phyloP scores from a whole-genome alignment of 1,284 basidiomycete genomes.

The Xanthoconium separans region DNA sequence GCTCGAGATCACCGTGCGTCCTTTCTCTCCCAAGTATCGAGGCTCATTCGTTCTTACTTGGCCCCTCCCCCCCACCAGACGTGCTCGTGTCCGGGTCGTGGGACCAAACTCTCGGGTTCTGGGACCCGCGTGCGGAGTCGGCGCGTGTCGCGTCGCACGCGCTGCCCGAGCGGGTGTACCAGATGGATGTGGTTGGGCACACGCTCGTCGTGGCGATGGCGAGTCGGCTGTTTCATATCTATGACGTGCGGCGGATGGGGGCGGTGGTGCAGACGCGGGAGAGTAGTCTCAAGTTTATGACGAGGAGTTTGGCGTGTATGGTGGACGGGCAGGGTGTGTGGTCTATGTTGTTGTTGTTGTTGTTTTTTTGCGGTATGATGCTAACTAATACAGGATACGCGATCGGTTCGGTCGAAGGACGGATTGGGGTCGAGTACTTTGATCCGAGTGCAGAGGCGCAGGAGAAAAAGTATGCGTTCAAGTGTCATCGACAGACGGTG shows the following conservation, averaged over 20 bases:
- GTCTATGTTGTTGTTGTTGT: no score
- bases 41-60: no score
- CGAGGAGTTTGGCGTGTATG: conserved; percentile 89
- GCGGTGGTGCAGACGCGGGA: conserved; percentile 78
- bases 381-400: conserved; percentile 97
- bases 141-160: conserved; percentile 62
- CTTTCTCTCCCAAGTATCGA: no score
- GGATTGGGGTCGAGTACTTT: conserved; percentile 97
- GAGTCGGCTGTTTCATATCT: conserved; percentile 85
- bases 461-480: conserved; percentile 96
- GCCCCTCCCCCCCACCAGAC: no score
- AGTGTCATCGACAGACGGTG: conserved; percentile 90
- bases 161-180: conserved; percentile 83
- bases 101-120: conserved; percentile 87
- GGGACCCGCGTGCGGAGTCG: conserved; percentile 71
- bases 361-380: no score
- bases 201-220: conserved; percentile 90
- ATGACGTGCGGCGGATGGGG: conserved; percentile 76
- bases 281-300: conserved; percentile 95
- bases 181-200: conserved; percentile 71
- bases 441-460: conserved; percentile 77
- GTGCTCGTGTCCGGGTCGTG: conserved; percentile 83
- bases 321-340: conserved; percentile 81
- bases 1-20: conserved; percentile 38
- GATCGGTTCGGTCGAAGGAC: conserved; percentile 90